Base-by-base conservation (phyloP, 2,329 filamentous ascomycete genomes). In the Calonectria pseudoreteaudii region DNA sequence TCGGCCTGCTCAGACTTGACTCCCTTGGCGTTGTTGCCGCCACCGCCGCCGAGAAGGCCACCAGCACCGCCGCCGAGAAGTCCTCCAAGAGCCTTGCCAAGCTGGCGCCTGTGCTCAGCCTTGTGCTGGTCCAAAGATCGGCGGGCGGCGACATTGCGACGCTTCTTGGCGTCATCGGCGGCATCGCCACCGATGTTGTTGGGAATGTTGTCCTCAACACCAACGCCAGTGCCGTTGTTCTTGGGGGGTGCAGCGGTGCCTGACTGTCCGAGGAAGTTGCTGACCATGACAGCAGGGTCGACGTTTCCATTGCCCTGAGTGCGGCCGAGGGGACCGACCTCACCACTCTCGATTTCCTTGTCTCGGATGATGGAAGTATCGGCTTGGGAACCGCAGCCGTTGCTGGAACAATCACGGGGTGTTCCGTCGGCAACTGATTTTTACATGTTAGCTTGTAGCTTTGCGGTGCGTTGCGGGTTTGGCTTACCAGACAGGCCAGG, bases 311-410 rank as follows among this genome's bases (percentile, higher is more conserved):
- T 89, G 73, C 87, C 90, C 80, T 90, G 83, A 67, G 92, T 94
- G 76, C 91, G 90, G 78, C 92, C 92, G n/a, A 94, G 88, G 66
- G 92, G 88, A 44, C 90, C 91, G 47, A 79, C 82, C 77, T 88
- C 86, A 79, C 85, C 86, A 64, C 85, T 88, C 49, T 85, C 84
- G 71, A 94, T 87, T 84, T 93, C 92, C 16, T 86, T 83, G 74
- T 89, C 84, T 47, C 92, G 90, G 84, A 94, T 93, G 86, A 94
- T 93, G 82, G 92, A 87, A n/a, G 92, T 94, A 81, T 94, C 92
- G 73, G 89, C 90, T 82, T 94, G 89, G n/a, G 92, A 89, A 72
- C 92, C 92, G 81, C 91, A 93, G 58, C 82, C 76, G 78, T 92
- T 91, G 79, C 86, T 86, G 66, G 90, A 86, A 83, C 92, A 94